Evolutionary conservation across 1,139 yeast species (phyloP), one percentile per base, ranked within the genome.

Genomic region (Diutina pseudorugosa): DNA sequence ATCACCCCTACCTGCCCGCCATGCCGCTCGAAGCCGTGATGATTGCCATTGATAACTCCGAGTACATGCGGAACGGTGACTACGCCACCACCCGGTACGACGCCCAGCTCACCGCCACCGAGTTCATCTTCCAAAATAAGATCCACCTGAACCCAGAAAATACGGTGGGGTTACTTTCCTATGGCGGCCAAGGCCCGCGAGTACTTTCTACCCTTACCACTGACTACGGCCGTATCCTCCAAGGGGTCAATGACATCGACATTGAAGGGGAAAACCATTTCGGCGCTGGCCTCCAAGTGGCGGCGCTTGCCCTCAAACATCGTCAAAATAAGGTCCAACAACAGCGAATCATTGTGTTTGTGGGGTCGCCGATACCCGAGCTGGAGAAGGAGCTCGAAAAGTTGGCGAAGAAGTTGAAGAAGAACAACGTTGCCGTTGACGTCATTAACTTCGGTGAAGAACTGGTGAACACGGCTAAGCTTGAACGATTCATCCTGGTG

Each of bases 11-110:
- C 36, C 36, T 14, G 20, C 42, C 42, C 61, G 67, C 57, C 52
- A 89, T 89, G 96, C 96, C 85, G 59, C 80, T 91, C 63, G 98
- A 93, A 71, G 98, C 98, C 57, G 87, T 97, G 19, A 91, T 93
- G 88, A 80, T 93, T 59, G 89, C 90, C 61, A 80, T 93, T 63
- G 98, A 94, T 72, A 91, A 90, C 76, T 89, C 97, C 55, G 98
- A 94, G 71, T 93, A 77, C 68, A 87, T 91, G 81, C 79, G 98
- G 63, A 93, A 93, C 65, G 98, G 98, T 45, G 98, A 94, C 67
- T 94, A 84, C 64, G 77, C 89, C 51, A 83, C 95, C 30, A 84
- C 94, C 23, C 79, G 98, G 62, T 91, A 85, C 65, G 95, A 86
- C 56, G 97, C 98, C 1, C 97, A 94, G 68, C 75, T 86, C 57